phyloP scores from a whole-genome alignment of 73 alveolate species.

The Symbiodinium pilosum region DNA sequence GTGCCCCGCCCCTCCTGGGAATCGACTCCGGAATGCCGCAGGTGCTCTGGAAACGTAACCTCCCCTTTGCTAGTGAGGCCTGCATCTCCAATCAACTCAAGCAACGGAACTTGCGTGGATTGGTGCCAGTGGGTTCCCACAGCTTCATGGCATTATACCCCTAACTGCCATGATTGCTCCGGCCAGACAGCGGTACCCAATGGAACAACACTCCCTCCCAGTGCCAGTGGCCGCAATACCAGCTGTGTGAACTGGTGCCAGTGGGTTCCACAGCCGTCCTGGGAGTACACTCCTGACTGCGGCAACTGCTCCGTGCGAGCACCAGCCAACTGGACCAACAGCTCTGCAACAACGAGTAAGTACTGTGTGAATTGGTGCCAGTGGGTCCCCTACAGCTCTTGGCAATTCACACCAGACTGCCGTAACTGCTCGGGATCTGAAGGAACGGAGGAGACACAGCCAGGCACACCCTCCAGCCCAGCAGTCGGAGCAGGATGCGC shows the following conservation, averaged over 20 bases:
- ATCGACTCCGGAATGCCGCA: constrained; percentile 21
- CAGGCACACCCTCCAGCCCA: neutral
- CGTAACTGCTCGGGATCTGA: neutral
- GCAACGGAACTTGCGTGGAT: neutral
- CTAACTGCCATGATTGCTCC: neutral
- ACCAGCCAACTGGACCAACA: neutral
- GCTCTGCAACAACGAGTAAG: neutral
- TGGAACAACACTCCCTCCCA: neutral
- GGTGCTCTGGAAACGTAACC: constrained; percentile 16
- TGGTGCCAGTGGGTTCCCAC: neutral
- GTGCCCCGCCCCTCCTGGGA: constrained; percentile 47
- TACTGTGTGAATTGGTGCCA: constrained; percentile 25
- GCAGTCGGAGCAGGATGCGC: neutral
- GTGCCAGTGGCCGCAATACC: neutral
- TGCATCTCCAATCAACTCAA: neutral
- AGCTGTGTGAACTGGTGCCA: constrained; percentile 31
- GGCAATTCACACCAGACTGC: constrained; percentile 27
- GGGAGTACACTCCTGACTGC: constrained; percentile 41
- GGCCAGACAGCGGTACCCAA: neutral
- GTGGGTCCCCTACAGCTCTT: constrained; percentile 30
- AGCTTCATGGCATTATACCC: neutral
- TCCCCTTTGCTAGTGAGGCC: neutral
- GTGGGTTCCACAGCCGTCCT: constrained; percentile 37
- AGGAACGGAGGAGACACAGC: neutral
- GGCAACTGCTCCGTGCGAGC: constrained; percentile 8